Conservation (phyloP, 2,329 filamentous ascomycete genomes). For the Zopfia rhizophila region DNA sequence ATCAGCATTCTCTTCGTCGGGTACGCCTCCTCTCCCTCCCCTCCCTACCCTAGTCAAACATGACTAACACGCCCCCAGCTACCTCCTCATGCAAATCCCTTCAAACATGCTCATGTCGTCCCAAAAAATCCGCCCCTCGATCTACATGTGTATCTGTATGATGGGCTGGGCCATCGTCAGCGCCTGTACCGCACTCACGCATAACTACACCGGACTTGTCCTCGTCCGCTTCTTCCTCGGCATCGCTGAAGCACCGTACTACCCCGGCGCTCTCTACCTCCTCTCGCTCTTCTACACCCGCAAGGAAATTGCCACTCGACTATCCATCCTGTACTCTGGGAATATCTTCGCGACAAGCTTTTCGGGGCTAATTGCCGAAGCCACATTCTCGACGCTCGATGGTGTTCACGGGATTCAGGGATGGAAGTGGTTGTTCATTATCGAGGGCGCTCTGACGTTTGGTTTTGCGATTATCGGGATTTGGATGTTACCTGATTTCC, state of each 20-base stretch:
- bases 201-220: constrained; percentile 43
- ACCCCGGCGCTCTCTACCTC: constrained; percentile 70
- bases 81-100: constrained; percentile 48
- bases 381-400: constrained; percentile 47
- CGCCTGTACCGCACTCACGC: constrained; percentile 35
- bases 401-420: constrained; percentile 42
- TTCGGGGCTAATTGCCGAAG: constrained; percentile 57
- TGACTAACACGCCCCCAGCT: constrained; percentile 30
- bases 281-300: constrained; percentile 73
- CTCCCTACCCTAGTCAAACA: constrained; percentile 28
- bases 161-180: constrained; percentile 46
- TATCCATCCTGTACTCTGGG: constrained; percentile 51
- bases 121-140: constrained; percentile 38
- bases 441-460: constrained; percentile 39
- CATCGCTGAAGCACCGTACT: constrained; percentile 55
- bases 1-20: constrained; percentile 67
- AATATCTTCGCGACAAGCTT: constrained; percentile 55
- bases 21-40: constrained; percentile 21
- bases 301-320: constrained; percentile 51
- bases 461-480: constrained; percentile 35
- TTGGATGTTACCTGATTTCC: constrained; percentile 3
- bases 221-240: constrained; percentile 41
- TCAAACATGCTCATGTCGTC: constrained; percentile 57
- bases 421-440: constrained; percentile 41
- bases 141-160: constrained; percentile 46